Evolutionary conservation across 257 asterid species (phyloP).

Genomic region (Scutellaria barbata): DNA sequence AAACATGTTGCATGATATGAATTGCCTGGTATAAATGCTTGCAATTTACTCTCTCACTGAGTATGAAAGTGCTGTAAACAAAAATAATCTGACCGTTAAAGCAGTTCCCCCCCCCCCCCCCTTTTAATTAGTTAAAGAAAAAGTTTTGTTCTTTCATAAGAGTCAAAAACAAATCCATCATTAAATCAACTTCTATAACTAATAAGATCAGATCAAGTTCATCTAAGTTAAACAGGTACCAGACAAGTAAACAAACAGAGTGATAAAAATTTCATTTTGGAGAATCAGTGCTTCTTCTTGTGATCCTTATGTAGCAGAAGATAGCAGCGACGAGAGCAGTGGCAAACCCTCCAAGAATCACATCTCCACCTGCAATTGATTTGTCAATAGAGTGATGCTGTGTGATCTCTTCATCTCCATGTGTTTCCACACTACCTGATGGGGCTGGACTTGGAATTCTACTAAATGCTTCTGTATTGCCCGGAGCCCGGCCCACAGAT

Average conservation of each 20-base stretch:
- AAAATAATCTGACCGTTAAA: too few species aligned
- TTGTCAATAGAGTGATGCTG: slow-evolving; percentile 36
- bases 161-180: too few species aligned
- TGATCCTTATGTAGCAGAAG: slow-evolving; percentile 45
- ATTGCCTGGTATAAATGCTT: too few species aligned
- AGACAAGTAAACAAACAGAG: not conserved
- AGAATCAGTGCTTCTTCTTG: slow-evolving; percentile 32
- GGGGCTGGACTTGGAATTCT: slow-evolving; percentile 35
- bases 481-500: not conserved
- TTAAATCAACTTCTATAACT: too few species aligned
- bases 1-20: too few species aligned
- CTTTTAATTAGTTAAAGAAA: too few species aligned
- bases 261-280: not conserved
- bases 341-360: slow-evolving; percentile 50
- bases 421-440: not conserved
- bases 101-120: too few species aligned
- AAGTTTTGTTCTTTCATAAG: too few species aligned
- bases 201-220: too few species aligned
- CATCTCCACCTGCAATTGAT: slow-evolving; percentile 46
- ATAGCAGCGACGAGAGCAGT: slow-evolving; percentile 40
- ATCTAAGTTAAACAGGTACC: not conserved
- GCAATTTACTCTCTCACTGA: too few species aligned
- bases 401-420: not conserved
- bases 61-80: too few species aligned
- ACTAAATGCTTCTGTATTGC: not conserved